Conservation (phyloP, 1,284 basidiomycete species). For the Mycosarcoma maydis region DNA sequence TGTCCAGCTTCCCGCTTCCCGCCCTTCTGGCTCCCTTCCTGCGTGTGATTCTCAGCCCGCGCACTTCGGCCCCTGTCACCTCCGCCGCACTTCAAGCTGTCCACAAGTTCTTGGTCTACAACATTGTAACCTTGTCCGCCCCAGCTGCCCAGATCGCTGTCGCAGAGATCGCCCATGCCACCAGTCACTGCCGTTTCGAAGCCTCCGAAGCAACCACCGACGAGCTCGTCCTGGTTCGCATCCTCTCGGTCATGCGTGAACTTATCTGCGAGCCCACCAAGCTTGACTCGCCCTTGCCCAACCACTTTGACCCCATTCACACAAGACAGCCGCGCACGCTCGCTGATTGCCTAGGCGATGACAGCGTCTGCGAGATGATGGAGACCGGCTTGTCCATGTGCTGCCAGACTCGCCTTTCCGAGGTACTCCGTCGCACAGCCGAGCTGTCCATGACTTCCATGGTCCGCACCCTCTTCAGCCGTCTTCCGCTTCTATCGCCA, state of each 20-base stretch:
- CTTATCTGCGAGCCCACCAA: constrained; percentile 73
- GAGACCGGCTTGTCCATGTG: constrained; percentile 97
- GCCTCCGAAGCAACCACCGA: constrained; percentile 85
- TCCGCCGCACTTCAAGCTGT: constrained; percentile 85
- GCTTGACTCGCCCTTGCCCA: not conserved
- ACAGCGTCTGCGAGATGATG: constrained; percentile 96
- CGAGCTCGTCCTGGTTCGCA: constrained; percentile 91
- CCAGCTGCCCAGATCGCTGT: constrained; percentile 71
- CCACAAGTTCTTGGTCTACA: constrained; percentile 84
- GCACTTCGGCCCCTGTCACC: constrained; percentile 93
- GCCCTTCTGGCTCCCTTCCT: constrained; percentile 74
- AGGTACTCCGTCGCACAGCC: constrained; percentile 88
- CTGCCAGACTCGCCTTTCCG: constrained; percentile 92
- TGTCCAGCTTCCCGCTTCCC: constrained; percentile 52
- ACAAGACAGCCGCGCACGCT: constrained; percentile 20
- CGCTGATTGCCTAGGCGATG: constrained; percentile 73
- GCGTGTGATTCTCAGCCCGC: constrained; percentile 86
- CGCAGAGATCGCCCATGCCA: constrained; percentile 84
- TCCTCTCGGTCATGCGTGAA: constrained; percentile 88
- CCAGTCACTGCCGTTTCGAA: constrained; percentile 97
- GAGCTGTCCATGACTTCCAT: constrained; percentile 92
- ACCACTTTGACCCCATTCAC: not conserved
- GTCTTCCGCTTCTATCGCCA: constrained; percentile 73
- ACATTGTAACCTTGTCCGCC: constrained; percentile 73
- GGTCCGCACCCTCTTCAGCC: constrained; percentile 81